Evolutionary conservation across 345 rosid species (phyloP).

Genomic region (Acer saccharum): DNA sequence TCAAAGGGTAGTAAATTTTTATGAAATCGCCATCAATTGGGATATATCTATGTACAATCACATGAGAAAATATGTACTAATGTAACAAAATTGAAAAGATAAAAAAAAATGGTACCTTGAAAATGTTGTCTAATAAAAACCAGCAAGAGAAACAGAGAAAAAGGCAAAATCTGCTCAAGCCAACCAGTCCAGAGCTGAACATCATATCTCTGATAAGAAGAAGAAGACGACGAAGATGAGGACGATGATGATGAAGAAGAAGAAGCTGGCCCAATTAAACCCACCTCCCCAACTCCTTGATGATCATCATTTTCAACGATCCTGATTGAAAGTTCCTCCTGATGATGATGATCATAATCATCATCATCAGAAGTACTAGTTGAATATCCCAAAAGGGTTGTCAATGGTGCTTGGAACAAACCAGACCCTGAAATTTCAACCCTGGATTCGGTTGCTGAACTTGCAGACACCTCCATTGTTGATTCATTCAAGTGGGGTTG

Average conservation of each 20-base stretch:
- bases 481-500: background rate
- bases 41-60: no score
- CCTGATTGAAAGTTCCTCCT: background rate
- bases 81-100: background rate
- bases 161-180: slow-evolving; percentile 97
- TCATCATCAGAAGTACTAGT: background rate
- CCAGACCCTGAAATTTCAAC: background rate
- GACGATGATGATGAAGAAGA: background rate
- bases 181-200: slow-evolving; percentile 98
- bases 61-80: no score
- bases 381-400: background rate
- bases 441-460: background rate
- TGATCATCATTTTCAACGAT: background rate
- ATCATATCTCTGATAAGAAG: slow-evolving; percentile 96
- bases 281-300: background rate
- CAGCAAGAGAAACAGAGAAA: slow-evolving; percentile 92
- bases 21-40: no score
- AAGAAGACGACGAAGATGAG: slow-evolving; percentile 16
- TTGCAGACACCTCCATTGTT: background rate
- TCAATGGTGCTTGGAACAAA: background rate
- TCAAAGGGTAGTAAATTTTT: background rate
- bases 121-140: slow-evolving; percentile 98
- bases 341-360: background rate
- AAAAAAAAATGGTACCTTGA: slow-evolving; percentile 58
- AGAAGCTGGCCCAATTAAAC: no score